Base-by-base conservation (phyloP, 169 alveolate species). In the Plasmodium cynomolgi region DNA sequence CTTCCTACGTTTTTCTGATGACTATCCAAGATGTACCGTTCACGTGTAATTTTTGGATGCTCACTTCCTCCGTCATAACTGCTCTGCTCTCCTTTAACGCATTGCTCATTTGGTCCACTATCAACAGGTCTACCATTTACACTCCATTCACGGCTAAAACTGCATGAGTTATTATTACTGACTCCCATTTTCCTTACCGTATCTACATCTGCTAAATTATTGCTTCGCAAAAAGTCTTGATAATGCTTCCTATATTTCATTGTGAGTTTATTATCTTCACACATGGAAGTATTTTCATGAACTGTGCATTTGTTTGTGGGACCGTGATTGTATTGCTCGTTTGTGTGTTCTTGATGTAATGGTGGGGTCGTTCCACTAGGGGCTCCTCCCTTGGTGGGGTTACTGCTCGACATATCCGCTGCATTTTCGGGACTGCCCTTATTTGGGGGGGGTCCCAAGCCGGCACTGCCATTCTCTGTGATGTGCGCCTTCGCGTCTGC, bases 201-300 rank as follows among this genome's bases (percentile, higher is more conserved):
- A 1, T 86, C 81, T 13, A 50, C 68, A 75, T 86, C 44, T 75
- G 37, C 50, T n/a, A 86, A 75, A 50, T 86, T 79, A 37, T 86
- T 77, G 6, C 39, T 33, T 41, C 72, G 62, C 41, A 86, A 56
- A 75, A 86, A 75, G 1, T 50, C 86, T 17, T 44, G 81, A 50
- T 86, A 77, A 86, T 86, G 72, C 47, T 74, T 86, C 31, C 81
- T 50, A 7, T 79, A 75, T 37, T 50, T 17, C 85, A 75, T 74
- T 0, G 73, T 75, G 1, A 75, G 7, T 34, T 77, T 77, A 34
- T 9, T 77, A 54, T 86, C 73, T 33, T 39, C 73, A 75, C 81
- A 50, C 44, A 56, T 47, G 81, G 37, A 34, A 37, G 47, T 77
- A 26, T 77, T 34, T 37, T 83, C 41, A 8, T 68, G 29, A 8